Evolutionary conservation across 2,329 filamentous ascomycete species (phyloP), one percentile per base, ranked within the genome.

Genomic region (Rhinocladiella similis): DNA sequence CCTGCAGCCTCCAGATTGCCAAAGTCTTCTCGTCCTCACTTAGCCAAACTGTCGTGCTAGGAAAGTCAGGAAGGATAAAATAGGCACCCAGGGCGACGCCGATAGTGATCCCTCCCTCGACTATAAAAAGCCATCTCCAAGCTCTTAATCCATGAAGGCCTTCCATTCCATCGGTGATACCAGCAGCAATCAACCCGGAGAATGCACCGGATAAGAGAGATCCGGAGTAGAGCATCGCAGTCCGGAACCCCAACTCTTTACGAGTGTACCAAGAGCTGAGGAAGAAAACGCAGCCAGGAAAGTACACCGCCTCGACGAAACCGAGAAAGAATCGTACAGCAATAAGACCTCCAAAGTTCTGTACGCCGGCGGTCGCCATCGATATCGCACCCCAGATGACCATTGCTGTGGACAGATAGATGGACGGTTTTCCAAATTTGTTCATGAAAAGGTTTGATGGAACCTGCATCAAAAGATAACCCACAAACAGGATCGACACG

Each of bases 181-280:
- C 84, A 0, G 83, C 83, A 1, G 82, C 79, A 36, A 87, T 81
- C 7, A 86, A 70, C 1, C 86, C 87, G 0, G 86, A 88, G 65
- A 91, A 90, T 1, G 88, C 87, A 3, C 87, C 86, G 1, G 85
- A 87, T 18, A 91, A 80, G 25, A 90, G 75, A 0, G 84, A 84
- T 0, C 87, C 88, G 0, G 67, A 68, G 54, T 69, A 70, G 3
- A 70, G 58, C 12, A 65, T 65, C 3, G 69, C 41, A 16, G 38
- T 53, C 4, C 50, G 25, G 19, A 47, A 33, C 7, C 29, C 42
- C 16, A 52, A 16, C 47, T 69, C 67, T 20, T 67, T 62, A 9
- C 83, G 77, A 1, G 84, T 87, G 69, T 88, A 88, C 80, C 84
- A 88, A 62, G 85, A 84, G 0, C 81, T 85, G 16, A 88, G 75